Evolutionary conservation across 139 green algal genomes (phyloP).

Genomic region (Spirogloea muscicola): DNA sequence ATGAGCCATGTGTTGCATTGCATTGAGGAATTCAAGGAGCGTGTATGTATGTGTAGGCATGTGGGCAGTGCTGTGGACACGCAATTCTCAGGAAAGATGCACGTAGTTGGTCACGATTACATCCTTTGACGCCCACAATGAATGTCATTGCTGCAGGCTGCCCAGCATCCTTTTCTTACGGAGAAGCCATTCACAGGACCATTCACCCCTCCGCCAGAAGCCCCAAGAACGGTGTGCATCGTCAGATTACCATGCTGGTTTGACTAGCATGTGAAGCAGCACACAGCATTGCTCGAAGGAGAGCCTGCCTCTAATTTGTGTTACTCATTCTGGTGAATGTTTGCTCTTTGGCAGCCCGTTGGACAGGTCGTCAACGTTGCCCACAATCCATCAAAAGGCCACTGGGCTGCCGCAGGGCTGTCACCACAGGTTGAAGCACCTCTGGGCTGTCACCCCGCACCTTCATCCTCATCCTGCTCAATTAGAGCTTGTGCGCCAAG

Average conservation of each 20-base stretch:
- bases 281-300: too few species aligned
- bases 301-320: too few species aligned
- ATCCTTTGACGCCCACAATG: neutral
- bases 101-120: neutral
- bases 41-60: neutral
- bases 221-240: neutral
- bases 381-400: too few species aligned
- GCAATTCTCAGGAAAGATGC: neutral
- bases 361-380: neutral
- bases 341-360: neutral
- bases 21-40: neutral
- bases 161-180: conserved; percentile 28
- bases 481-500: too few species aligned
- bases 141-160: neutral
- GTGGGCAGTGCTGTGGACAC: neutral
- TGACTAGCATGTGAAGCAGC: too few species aligned
- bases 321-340: neutral
- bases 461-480: too few species aligned
- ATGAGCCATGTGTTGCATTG: neutral
- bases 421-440: too few species aligned
- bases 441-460: too few species aligned
- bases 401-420: too few species aligned
- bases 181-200: conserved; percentile 20
- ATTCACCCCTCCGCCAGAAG: neutral
- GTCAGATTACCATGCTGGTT: neutral